Evolutionary conservation across 148 eudicot species (phyloP).

Genomic region (Suaeda aralocaspica): DNA sequence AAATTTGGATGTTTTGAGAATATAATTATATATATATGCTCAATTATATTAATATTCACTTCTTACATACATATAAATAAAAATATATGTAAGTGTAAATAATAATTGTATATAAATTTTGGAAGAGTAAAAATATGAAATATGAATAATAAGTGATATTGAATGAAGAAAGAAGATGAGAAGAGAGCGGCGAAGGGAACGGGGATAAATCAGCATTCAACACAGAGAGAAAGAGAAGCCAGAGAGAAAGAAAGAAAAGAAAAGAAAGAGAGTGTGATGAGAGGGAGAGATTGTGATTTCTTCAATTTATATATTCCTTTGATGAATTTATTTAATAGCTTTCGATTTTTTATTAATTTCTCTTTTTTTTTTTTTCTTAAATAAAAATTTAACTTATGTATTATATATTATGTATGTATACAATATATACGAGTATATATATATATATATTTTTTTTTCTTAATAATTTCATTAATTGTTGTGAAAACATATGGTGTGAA

Average conservation of each 20-base stretch:
- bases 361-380: no score
- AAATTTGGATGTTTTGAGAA: neutral
- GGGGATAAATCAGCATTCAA: conserved; percentile 38
- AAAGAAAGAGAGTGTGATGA: conserved; percentile 15
- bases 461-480: neutral
- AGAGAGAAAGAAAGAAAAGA: conserved; percentile 11
- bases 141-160: conserved; percentile 11
- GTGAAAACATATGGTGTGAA: conserved; percentile 30
- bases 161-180: conserved; percentile 22
- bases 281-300: conserved; percentile 32
- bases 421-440: neutral
- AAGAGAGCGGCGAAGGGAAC: conserved; percentile 36
- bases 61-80: no score
- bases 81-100: no score
- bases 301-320: conserved; percentile 25
- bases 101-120: no score
- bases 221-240: conserved; percentile 17
- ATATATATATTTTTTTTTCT: neutral
- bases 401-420: neutral
- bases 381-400: no score
- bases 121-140: neutral
- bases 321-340: conserved; percentile 7
- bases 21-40: no score
- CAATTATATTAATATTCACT: neutral
- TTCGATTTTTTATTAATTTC: neutral